Evolutionary conservation across 768 basidiomycete genomes (phyloP).

Genomic region (Termitomyces titanicus): DNA sequence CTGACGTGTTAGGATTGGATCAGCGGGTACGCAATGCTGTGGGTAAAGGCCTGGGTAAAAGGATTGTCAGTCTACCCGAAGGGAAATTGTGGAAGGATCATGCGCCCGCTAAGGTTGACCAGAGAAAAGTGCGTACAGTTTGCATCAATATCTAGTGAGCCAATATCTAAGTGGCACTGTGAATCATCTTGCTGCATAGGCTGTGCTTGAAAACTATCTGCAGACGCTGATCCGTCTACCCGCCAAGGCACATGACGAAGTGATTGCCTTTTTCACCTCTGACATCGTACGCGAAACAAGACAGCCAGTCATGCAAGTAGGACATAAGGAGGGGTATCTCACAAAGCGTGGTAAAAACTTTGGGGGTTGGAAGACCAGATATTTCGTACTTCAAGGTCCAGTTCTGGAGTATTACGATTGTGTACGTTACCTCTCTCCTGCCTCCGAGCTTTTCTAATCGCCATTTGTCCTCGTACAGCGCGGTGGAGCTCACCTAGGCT

Average conservation of each 20-base stretch:
- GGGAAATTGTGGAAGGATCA: conserved; percentile 95
- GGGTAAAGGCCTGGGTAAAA: conserved; percentile 71
- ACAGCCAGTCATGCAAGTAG: conserved; percentile 73
- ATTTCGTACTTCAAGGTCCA: conserved; percentile 89
- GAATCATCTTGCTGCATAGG: conserved; percentile 34
- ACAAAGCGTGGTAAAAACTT: conserved; percentile 98
- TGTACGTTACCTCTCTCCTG: conserved; percentile 51
- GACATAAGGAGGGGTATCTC: conserved; percentile 92
- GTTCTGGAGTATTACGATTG: conserved; percentile 93
- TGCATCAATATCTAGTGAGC: neutral
- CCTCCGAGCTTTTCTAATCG: conserved; percentile 9
- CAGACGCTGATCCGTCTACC: conserved; percentile 79
- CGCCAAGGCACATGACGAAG: conserved; percentile 82
- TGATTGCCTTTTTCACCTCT: conserved; percentile 89
- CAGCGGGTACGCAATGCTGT: conserved; percentile 65
- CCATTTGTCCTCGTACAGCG: conserved; percentile 47
- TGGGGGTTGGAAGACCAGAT: conserved; percentile 96
- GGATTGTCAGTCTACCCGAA: conserved; percentile 80
- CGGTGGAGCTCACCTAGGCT: conserved; percentile 87
- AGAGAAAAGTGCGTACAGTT: conserved; percentile 71
- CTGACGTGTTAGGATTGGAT: conserved; percentile 88
- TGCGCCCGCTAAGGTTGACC: conserved; percentile 94
- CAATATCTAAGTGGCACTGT: neutral
- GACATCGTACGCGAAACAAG: conserved; percentile 78
- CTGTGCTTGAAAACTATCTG: conserved; percentile 80